Conservation (phyloP, 352 stramenopile genomes). For the Globisporangium sylvaticum region DNA sequence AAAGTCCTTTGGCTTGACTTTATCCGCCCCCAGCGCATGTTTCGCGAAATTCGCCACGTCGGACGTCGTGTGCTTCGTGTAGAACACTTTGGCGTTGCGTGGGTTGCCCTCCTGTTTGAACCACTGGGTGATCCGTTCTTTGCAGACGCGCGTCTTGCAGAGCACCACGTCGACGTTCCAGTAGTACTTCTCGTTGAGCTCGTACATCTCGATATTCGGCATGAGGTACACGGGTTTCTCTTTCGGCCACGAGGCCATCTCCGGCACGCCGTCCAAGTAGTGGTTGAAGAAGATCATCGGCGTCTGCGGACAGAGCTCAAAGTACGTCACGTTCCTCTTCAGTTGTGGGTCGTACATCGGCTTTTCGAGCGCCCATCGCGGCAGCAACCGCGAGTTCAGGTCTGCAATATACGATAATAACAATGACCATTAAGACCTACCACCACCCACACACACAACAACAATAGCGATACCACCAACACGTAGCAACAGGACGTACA, state of each 20-base stretch:
- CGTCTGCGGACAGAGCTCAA: slow-evolving; percentile 47
- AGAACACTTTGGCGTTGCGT: slow-evolving; percentile 41
- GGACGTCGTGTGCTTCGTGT: slow-evolving; percentile 53
- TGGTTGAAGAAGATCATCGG: slow-evolving; percentile 55
- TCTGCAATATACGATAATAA: slow-evolving; percentile 11
- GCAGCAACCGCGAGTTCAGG: slow-evolving; percentile 37
- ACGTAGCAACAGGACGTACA: slow-evolving; percentile 27
- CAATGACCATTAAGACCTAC: background rate
- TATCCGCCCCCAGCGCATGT: background rate
- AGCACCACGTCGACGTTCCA: slow-evolving; percentile 38
- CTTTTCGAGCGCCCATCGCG: slow-evolving; percentile 38
- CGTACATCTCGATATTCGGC: slow-evolving; percentile 57
- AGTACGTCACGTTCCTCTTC: slow-evolving; percentile 32
- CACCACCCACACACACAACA: background rate
- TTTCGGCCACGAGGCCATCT: slow-evolving; percentile 24
- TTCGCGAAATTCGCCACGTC: slow-evolving; percentile 30
- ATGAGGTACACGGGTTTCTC: slow-evolving; percentile 44
- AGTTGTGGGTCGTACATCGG: slow-evolving; percentile 26
- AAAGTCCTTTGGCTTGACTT: slow-evolving; percentile 4
- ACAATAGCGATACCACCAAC: background rate
- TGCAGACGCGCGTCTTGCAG: slow-evolving; percentile 45
- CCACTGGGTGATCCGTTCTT: slow-evolving; percentile 37
- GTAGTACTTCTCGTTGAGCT: slow-evolving; percentile 32
- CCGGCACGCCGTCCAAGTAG: slow-evolving; percentile 37
- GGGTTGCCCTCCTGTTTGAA: slow-evolving; percentile 55